Conservation (phyloP, 768 basidiomycete species). For the Mycena vitilis region DNA sequence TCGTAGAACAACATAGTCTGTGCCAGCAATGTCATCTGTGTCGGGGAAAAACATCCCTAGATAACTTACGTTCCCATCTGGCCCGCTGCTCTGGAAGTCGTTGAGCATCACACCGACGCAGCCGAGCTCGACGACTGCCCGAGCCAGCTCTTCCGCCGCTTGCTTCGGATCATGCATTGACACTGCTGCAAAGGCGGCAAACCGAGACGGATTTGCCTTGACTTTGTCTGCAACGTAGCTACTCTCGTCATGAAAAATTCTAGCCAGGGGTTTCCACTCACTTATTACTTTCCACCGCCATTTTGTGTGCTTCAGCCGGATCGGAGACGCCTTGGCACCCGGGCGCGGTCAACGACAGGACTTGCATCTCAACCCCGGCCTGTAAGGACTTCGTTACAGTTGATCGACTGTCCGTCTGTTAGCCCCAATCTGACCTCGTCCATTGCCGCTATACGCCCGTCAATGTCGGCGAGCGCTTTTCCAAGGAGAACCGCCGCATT, state of each 20-base stretch:
- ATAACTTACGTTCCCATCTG: slow-evolving; percentile 29
- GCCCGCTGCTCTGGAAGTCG: slow-evolving; percentile 37
- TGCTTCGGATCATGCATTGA: slow-evolving; percentile 38
- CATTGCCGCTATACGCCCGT: slow-evolving; percentile 35
- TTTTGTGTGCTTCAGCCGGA: slow-evolving; percentile 32
- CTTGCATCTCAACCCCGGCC: slow-evolving; percentile 38
- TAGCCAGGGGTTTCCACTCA: background rate
- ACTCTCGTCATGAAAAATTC: background rate
- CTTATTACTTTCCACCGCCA: slow-evolving; percentile 38
- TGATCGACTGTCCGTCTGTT: background rate
- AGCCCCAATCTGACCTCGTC: slow-evolving; percentile 23
- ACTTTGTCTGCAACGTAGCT: slow-evolving; percentile 37
- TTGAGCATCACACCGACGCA: slow-evolving; percentile 29
- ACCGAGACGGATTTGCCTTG: slow-evolving; percentile 28
- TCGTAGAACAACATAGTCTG: slow-evolving; percentile 36
- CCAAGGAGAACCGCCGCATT: slow-evolving; percentile 28
- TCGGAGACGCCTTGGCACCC: slow-evolving; percentile 33
- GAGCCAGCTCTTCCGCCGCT: slow-evolving; percentile 33
- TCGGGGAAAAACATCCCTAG: no score
- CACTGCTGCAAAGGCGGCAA: slow-evolving; percentile 36
- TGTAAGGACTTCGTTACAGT: background rate
- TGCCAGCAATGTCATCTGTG: background rate
- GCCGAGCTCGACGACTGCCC: slow-evolving; percentile 34
- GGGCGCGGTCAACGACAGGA: slow-evolving; percentile 35
- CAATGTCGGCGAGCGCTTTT: slow-evolving; percentile 33